phyloP scores from a whole-genome alignment of 169 alveolate genomes.

The Plasmodium coatneyi region DNA sequence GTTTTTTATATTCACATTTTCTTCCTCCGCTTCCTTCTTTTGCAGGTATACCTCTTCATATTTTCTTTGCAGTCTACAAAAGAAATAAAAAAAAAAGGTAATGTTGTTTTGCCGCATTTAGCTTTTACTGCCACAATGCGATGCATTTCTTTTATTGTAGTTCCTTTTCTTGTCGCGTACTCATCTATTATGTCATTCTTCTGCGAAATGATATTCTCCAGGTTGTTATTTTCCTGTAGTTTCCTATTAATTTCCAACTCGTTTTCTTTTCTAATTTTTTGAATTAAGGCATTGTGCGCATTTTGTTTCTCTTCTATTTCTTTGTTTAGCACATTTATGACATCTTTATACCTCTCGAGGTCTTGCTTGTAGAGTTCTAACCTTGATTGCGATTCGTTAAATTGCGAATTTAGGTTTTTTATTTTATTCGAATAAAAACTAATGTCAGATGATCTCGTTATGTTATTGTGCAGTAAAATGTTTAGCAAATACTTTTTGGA shows the following conservation, averaged over 20 bases:
- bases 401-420: conserved; percentile 70
- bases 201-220: conserved; percentile 75
- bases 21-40: conserved; percentile 76
- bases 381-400: conserved; percentile 75
- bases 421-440: conserved; percentile 75
- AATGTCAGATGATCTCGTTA: conserved; percentile 76
- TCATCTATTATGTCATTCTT: conserved; percentile 76
- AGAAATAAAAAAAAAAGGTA: conserved; percentile 19
- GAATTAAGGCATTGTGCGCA: conserved; percentile 69
- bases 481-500: conserved; percentile 72
- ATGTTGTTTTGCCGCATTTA: neutral
- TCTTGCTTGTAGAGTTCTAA: conserved; percentile 75
- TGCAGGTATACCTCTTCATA: conserved; percentile 76
- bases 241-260: conserved; percentile 73
- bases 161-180: conserved; percentile 35
- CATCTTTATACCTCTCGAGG: conserved; percentile 75
- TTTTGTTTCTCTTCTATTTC: conserved; percentile 74
- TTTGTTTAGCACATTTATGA: conserved; percentile 74
- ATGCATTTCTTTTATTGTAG: conserved; percentile 11
- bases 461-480: conserved; percentile 73
- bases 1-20: conserved; percentile 76
- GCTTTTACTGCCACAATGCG: neutral
- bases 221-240: conserved; percentile 70
- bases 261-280: conserved; percentile 74
- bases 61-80: conserved; percentile 65